Conservation (phyloP, 441 rosid species). For the Pelargonium cotyledonis region DNA sequence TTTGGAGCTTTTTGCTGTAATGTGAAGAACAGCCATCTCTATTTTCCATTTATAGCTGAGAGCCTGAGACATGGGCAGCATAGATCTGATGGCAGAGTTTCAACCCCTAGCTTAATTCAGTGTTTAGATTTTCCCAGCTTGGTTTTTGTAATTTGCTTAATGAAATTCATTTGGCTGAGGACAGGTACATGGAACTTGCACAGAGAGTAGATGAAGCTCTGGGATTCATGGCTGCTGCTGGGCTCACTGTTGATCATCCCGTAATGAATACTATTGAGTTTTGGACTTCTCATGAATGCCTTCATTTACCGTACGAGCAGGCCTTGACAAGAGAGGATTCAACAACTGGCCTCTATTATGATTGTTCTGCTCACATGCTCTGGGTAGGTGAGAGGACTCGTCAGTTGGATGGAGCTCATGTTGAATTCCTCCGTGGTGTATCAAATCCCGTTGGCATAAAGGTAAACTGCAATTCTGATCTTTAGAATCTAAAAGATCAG, state of each 20-base stretch:
- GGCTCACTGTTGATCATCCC: slow-evolving; percentile 47
- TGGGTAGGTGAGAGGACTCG: slow-evolving; percentile 60
- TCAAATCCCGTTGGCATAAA: slow-evolving; percentile 49
- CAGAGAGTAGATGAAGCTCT: slow-evolving; percentile 50
- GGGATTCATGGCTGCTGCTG: slow-evolving; percentile 57
- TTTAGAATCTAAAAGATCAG: neutral
- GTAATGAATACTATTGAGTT: slow-evolving; percentile 42
- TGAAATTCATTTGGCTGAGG: neutral
- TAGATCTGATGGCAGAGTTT: neutral
- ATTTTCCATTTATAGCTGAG: neutral
- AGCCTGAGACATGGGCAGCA: neutral
- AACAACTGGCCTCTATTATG: slow-evolving; percentile 47
- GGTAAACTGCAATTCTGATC: slow-evolving; percentile 21
- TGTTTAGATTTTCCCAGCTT: neutral
- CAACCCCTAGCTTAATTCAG: neutral
- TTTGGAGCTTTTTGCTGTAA: neutral
- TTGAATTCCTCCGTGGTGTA: slow-evolving; percentile 49
- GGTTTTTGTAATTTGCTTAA: neutral
- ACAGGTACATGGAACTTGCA: slow-evolving; percentile 49
- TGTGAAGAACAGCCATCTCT: neutral
- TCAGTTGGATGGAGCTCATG: slow-evolving; percentile 55
- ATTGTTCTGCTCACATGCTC: slow-evolving; percentile 54
- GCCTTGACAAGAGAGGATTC: slow-evolving; percentile 52
- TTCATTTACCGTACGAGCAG: slow-evolving; percentile 52
- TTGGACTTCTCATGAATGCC: slow-evolving; percentile 58